phyloP scores from a whole-genome alignment of 768 basidiomycete species.

The Tylopilus sp. region DNA sequence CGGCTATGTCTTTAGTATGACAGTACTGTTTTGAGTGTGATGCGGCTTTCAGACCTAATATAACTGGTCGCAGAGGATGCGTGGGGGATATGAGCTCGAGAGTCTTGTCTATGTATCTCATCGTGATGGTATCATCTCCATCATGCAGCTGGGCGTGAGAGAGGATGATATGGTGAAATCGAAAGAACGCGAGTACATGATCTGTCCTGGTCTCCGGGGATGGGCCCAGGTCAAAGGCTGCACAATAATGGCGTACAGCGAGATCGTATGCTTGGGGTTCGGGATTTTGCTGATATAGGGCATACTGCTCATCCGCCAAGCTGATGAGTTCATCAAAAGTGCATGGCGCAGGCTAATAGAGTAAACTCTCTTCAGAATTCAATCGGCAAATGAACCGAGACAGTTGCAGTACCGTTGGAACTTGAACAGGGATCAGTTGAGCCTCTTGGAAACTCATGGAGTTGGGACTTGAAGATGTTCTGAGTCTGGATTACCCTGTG shows the following conservation, averaged over 20 bases:
- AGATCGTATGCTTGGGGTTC: conserved; percentile 5
- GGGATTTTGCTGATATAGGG: conserved; percentile 4
- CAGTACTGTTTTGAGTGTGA: conserved; percentile 11
- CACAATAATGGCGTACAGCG: conserved; percentile 12
- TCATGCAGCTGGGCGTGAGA: neutral
- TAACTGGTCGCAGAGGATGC: conserved; percentile 8
- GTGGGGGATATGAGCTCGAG: conserved; percentile 2
- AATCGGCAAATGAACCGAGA: neutral
- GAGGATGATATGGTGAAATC: conserved; percentile 1
- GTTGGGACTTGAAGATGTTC: too few species aligned
- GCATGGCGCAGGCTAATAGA: conserved; percentile 19
- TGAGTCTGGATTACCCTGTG: too few species aligned
- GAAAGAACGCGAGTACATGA: conserved; percentile 8
- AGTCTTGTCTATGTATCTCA: conserved; percentile 9
- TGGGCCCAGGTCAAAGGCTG: conserved; percentile 18
- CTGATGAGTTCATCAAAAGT: conserved; percentile 17
- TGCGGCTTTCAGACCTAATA: conserved; percentile 10
- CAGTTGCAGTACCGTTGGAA: conserved; percentile 1
- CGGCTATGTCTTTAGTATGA: conserved; percentile 7
- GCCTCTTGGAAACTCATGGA: neutral
- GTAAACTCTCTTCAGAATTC: neutral
- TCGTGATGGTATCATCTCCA: neutral
- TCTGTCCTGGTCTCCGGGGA: neutral
- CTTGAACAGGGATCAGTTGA: neutral
- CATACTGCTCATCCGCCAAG: conserved; percentile 8